A percentile compares a stretch with the other conserved stretches of the same genome.
Conservation (phyloP, 306 rosid species). For the Prosopis cineraria region DNA sequence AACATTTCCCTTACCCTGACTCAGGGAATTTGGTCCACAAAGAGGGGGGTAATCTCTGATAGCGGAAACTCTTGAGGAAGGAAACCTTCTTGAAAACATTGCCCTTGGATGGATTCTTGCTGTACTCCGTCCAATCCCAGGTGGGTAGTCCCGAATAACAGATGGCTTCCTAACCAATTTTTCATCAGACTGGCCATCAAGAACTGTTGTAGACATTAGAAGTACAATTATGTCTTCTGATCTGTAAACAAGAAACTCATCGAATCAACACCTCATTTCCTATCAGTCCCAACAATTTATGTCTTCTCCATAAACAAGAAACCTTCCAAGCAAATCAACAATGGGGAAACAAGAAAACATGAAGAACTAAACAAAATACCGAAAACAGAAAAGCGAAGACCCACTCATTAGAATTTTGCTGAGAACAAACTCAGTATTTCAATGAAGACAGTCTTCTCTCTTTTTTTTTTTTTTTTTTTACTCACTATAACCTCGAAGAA, state of each 20-base stretch:
- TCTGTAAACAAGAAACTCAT: background rate
- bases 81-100: background rate
- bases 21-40: slow-evolving; percentile 45
- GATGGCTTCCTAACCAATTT: background rate
- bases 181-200: background rate
- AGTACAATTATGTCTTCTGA: background rate
- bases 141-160: background rate
- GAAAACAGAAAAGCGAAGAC: background rate
- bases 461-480: too few species aligned
- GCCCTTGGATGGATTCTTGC: too few species aligned
- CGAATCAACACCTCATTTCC: background rate
- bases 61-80: background rate
- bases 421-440: background rate
- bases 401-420: background rate
- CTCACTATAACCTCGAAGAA: too few species aligned
- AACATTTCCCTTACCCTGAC: background rate
- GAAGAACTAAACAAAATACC: background rate
- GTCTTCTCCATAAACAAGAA: background rate
- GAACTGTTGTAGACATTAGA: background rate
- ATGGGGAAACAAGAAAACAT: background rate
- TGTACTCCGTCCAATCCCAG: background rate
- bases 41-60: background rate
- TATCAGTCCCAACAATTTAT: background rate
- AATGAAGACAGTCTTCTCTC: background rate
- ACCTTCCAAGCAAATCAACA: background rate